Percentiles rank a stretch among this genome's conserved stretches.
Evolutionary conservation across 75 land plant genomes (phyloP).

Genomic region (Cunninghamia lanceolata): DNA sequence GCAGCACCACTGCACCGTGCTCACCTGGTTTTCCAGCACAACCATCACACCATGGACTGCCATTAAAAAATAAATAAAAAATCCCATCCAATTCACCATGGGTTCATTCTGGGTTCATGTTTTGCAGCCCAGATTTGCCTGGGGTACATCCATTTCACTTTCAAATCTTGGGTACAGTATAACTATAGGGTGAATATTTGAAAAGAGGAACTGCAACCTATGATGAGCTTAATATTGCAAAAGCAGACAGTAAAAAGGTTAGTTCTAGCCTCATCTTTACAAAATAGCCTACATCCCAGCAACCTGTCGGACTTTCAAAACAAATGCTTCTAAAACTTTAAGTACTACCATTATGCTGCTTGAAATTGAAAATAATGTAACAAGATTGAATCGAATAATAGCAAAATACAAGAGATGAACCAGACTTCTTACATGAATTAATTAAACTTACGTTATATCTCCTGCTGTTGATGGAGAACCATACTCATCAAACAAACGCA

Average conservation of each 20-base stretch:
- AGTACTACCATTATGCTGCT: neutral
- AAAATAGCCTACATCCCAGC: neutral
- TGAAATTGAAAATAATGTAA: neutral
- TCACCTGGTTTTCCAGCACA: no score
- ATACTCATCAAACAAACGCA: conserved; percentile 62
- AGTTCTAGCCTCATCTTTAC: neutral
- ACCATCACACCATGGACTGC: no score
- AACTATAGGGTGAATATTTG: neutral
- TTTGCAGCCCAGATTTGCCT: no score
- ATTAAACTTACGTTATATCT: conserved; percentile 42
- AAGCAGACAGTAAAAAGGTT: neutral
- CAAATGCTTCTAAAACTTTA: neutral
- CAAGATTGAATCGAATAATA: neutral
- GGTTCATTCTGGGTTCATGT: no score
- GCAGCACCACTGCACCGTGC: no score
- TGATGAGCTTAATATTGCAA: neutral
- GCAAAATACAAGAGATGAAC: neutral
- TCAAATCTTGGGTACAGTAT: no score
- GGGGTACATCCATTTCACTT: no score
- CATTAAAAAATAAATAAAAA: no score
- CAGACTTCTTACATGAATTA: neutral
- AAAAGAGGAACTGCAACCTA: neutral
- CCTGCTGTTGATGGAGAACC: conserved; percentile 59
- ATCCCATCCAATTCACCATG: no score
- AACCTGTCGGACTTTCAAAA: neutral